Conservation (phyloP, 2,329 filamentous ascomycete genomes). For the Trichoderma asperellum region DNA sequence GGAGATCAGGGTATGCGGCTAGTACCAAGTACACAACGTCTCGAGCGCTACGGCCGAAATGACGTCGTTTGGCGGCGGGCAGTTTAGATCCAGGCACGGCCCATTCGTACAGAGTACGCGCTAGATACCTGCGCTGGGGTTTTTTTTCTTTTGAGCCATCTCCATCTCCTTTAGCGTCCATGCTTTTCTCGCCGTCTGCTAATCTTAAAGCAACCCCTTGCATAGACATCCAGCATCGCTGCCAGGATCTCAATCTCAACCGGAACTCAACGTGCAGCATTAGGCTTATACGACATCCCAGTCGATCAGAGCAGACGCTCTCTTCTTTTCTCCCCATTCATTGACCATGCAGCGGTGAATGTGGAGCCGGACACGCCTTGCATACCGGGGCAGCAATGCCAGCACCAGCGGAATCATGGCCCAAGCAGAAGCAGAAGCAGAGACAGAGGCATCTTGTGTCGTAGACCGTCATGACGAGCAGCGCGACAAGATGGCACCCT, state of each 20-base stretch:
- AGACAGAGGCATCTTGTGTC: not conserved
- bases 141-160: not conserved
- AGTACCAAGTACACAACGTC: not conserved
- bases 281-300: not conserved
- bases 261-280: no score
- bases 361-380: constrained; percentile 16
- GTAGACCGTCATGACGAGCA: not conserved
- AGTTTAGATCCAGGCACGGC: constrained; percentile 18
- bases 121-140: not conserved
- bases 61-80: constrained; percentile 19
- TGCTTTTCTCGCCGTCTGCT: not conserved
- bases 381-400: constrained; percentile 19
- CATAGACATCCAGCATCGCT: not conserved
- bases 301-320: not conserved
- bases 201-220: not conserved
- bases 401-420: constrained; percentile 9
- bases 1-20: not conserved
- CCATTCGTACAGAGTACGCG: constrained; percentile 6
- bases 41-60: not conserved
- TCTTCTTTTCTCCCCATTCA: not conserved
- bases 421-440: not conserved
- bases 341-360: constrained; percentile 25
- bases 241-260: not conserved
- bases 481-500: not conserved
- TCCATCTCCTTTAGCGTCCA: constrained; percentile 10